Base-by-base conservation (phyloP, 23 red algal genomes). In the Pyropia yezoensis region DNA sequence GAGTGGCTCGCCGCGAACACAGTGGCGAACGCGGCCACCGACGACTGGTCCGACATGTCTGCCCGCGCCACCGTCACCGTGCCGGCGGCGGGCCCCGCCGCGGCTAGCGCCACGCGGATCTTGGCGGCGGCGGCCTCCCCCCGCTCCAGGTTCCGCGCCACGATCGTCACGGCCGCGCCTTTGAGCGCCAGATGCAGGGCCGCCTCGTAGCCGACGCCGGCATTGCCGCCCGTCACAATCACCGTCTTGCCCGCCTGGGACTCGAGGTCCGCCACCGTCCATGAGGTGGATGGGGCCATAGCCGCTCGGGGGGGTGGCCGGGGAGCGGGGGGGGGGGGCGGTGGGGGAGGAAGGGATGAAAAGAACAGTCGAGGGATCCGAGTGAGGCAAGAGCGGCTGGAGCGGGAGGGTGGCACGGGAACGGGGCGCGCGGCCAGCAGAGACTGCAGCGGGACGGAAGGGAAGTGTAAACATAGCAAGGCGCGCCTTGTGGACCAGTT, bases 11-110 rank as follows among this genome's bases (percentile, higher is more conserved):
- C 34, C 3, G 23, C 23, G 19, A 82, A 82, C 13, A 30, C 56
- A 13, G 64, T 57, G 6, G 33, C 33, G 24, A 83, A 83, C 8
- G 30, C 34, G 13, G 32, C 20, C 14, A 73, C 78, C 25, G 78
- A 83, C 14, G 47, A 33, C 17, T 74, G 53, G 17, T 66, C 64
- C 15, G 64, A 24, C 29, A 50, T 49, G 16, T 83, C 78, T 15
- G 68, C 24, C 3, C 26, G 65, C 27, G 68, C 28, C 17, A 47
- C 19, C 17, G 59, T 63, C 22, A 69, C 23, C 20, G 51, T 45
- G 39, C 30, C 30, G 30, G 30, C 30, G 3, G 30, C 30, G 39
- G 39, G 39, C 6, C 6, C 39, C 5, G 12, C 57, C 24, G 24
- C 12, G 24, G 57, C 24, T 2, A 61, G 24, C 5, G 29, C 24